phyloP scores from a whole-genome alignment of 2,329 filamentous ascomycete species.

The Blastomyces gilchristii region DNA sequence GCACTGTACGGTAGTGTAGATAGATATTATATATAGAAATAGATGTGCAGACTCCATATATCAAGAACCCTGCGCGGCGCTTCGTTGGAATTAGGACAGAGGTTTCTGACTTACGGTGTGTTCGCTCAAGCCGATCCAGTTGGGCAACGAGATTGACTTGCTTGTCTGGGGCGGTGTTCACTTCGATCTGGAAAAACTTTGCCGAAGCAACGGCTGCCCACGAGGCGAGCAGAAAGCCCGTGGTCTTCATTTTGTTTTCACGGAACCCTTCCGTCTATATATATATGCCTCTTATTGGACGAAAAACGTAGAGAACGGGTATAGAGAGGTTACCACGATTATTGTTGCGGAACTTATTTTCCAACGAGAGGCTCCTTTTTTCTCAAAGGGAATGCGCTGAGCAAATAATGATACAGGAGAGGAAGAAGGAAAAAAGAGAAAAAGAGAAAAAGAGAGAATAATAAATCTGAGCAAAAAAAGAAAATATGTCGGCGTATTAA shows the following conservation, averaged over 20 bases:
- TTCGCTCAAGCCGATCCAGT: slow-evolving; percentile 10
- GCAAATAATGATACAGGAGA: not conserved
- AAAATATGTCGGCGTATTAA: not conserved
- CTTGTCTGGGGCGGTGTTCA: slow-evolving; percentile 8
- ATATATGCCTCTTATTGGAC: not conserved
- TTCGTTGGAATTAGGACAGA: no score
- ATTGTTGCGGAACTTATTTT: no score
- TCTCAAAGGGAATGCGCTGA: not conserved
- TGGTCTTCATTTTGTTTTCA: slow-evolving; percentile 9
- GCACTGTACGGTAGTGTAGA: not conserved
- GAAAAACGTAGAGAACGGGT: not conserved
- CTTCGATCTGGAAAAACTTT: slow-evolving; percentile 11
- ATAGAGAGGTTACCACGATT: not conserved
- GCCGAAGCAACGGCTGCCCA: slow-evolving; percentile 7
- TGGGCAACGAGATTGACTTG: slow-evolving; percentile 9
- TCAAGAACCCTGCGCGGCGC: no score
- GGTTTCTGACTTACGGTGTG: slow-evolving; percentile 10
- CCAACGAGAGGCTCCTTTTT: not conserved
- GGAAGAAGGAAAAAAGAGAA: not conserved
- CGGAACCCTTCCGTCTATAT: not conserved
- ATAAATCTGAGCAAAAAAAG: not conserved
- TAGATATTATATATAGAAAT: not conserved
- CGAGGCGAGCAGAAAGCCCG: slow-evolving; percentile 4
- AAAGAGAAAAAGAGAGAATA: not conserved
- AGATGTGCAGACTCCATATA: not conserved